Evolutionary conservation across 2,329 filamentous ascomycete genomes (phyloP), one percentile per base, ranked within the genome.

Genomic region (Seiridium cupressi): DNA sequence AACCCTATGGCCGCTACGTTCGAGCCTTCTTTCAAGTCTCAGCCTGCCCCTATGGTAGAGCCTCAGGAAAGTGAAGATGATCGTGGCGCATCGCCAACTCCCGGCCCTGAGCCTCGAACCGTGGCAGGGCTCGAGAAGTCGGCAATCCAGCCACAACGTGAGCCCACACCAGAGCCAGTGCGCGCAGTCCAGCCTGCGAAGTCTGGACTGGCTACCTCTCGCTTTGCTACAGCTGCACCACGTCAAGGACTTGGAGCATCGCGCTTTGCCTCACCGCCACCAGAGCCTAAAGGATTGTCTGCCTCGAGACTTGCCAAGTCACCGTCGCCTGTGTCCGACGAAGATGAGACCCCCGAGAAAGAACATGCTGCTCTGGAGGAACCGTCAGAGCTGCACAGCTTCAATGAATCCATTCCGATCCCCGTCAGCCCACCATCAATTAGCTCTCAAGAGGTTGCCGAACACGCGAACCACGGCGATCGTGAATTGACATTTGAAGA

Each of bases 221-320:
- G 73, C 18, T 75, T 74, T 58, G 73, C 73, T 57, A 70, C 71
- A 26, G 66, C 72, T 5, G 67, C 73, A 1, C 69, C 70, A 11
- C 64, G 68, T 58, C 62, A 81, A 76, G 69, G 78, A 75, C 13
- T 71, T 83, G 47, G 72, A 74, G 74, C 80, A 8, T 84, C 83
- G 26, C 78, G 80, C 36, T 83, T 81, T 63, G 81, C 76, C 9
- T 76, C 78, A 7, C 75, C 77, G 8, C 73, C 76, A 32, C 76
- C 75, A 0, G 80, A 79, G 66, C 66, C 74, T 1, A 74, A 75
- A 61, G 78, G 77, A 4, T 71, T 82, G 36, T 70, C 74, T 46
- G 76, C 75, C 18, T 81, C 82, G 47, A 76, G 76, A 11, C 81
- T 79, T 58, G 81, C 79, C 10, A 70, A 70, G 46, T 72, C 74